Conservation (phyloP, 1,284 basidiomycete genomes). For the Cystobasidium sp. region DNA sequence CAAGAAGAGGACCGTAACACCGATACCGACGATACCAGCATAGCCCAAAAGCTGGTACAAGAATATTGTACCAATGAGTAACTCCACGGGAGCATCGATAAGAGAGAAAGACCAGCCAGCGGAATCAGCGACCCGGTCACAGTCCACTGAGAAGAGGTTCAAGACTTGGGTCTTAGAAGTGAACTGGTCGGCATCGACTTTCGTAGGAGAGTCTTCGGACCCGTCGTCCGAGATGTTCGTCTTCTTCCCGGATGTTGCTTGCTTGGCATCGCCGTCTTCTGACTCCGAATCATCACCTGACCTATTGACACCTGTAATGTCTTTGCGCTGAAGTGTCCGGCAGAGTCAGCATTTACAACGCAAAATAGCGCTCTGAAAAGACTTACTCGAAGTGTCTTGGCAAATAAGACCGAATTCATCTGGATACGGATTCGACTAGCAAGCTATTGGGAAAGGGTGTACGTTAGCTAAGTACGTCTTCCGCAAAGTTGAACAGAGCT, state of each 20-base stretch:
- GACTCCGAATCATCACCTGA: slow-evolving; percentile 52
- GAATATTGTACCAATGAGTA: slow-evolving; percentile 66
- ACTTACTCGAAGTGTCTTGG: slow-evolving; percentile 68
- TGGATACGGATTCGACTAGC: slow-evolving; percentile 69
- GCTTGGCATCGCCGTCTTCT: slow-evolving; percentile 48
- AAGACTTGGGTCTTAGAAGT: slow-evolving; percentile 88
- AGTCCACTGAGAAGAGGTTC: slow-evolving; percentile 76
- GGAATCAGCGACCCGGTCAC: slow-evolving; percentile 78
- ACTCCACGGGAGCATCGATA: slow-evolving; percentile 64
- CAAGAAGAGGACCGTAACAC: slow-evolving; percentile 77
- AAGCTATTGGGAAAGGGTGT: slow-evolving; percentile 54
- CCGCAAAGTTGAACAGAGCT: slow-evolving; percentile 55
- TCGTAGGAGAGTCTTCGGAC: slow-evolving; percentile 65
- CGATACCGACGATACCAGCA: slow-evolving; percentile 73
- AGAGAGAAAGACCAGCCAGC: slow-evolving; percentile 52
- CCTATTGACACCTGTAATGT: slow-evolving; percentile 47
- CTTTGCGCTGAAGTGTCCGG: slow-evolving; percentile 46
- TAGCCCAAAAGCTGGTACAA: slow-evolving; percentile 77
- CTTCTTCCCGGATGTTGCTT: not conserved
- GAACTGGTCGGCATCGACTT: slow-evolving; percentile 55
- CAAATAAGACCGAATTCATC: slow-evolving; percentile 82
- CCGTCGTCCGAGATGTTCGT: slow-evolving; percentile 61
- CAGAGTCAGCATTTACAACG: not conserved
- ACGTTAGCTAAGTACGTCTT: too few species aligned
- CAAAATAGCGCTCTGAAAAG: not conserved